These are phyloP conservation scores for Cladobotryum mycophilum DNA, from an alignment of 2,329 filamentous ascomycete genomes.

Conservation along the genomic window DNA sequence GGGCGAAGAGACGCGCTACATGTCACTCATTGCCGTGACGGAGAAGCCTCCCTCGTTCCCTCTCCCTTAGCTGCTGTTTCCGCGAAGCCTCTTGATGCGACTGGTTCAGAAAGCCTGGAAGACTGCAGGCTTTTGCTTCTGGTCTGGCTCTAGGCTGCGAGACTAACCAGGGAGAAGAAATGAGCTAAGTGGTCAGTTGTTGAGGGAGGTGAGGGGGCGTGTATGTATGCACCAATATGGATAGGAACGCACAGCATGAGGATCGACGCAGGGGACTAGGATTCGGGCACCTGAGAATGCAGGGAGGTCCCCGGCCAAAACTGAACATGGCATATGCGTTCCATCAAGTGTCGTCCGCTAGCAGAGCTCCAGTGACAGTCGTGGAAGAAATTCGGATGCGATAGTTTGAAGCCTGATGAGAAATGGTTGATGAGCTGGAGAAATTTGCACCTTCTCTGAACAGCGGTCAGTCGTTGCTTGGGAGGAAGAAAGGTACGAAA, in stretches of 20 bases:
- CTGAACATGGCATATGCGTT: background rate
- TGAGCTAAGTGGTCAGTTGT: no score
- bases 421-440: no score
- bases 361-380: no score
- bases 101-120: background rate
- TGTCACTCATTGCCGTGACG: background rate
- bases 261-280: slow-evolving; percentile 14
- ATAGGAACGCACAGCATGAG: background rate
- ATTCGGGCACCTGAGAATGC: slow-evolving; percentile 10
- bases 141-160: no score
- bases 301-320: background rate
- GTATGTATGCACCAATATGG: no score
- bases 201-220: no score
- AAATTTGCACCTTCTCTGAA: no score
- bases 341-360: background rate
- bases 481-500: no score
- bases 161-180: no score
- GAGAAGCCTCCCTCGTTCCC: background rate
- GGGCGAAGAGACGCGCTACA: background rate
- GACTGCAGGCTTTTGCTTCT: background rate
- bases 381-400: no score
- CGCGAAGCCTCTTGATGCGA: background rate
- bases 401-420: no score
- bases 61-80: background rate
- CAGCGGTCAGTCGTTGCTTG: no score